Evolutionary conservation across 164 flowering plant species (phyloP).

Genomic region (Kingdonia uniflora): DNA sequence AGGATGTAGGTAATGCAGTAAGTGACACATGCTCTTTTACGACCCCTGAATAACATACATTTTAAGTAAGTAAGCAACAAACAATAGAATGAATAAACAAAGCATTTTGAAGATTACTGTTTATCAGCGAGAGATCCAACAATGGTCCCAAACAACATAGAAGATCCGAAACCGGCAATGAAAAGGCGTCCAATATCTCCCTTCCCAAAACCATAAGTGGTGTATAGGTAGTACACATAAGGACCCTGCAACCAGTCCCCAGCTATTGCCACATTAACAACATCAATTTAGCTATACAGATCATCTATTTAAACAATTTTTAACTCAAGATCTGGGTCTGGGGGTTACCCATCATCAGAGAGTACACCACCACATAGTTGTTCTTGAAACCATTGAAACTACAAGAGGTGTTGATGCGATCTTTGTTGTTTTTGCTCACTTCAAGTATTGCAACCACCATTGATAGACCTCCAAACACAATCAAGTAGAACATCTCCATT

Average conservation of each 20-base stretch:
- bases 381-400: conserved; percentile 95
- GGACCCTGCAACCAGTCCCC: conserved; percentile 87
- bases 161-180: conserved; percentile 97
- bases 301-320: too few species aligned
- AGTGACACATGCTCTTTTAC: too few species aligned
- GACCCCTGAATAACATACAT: conserved; percentile 89
- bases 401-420: too few species aligned
- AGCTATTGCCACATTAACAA: conserved; percentile 37
- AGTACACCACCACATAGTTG: conserved; percentile 88
- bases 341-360: conserved; percentile 99
- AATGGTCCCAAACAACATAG: too few species aligned
- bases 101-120: conserved; percentile 62
- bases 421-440: conserved; percentile 76
- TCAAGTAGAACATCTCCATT: conserved; percentile 76
- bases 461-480: conserved; percentile 65
- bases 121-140: too few species aligned
- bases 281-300: too few species aligned
- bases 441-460: conserved; percentile 68
- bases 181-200: conserved; percentile 98
- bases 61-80: conserved; percentile 61
- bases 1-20: too few species aligned
- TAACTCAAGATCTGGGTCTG: too few species aligned
- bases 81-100: background rate
- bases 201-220: conserved; percentile 81
- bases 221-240: too few species aligned